Percentiles rank a stretch among this genome's conserved stretches.
phyloP scores from a whole-genome alignment of 306 rosid species.

The Quercus rubra region DNA sequence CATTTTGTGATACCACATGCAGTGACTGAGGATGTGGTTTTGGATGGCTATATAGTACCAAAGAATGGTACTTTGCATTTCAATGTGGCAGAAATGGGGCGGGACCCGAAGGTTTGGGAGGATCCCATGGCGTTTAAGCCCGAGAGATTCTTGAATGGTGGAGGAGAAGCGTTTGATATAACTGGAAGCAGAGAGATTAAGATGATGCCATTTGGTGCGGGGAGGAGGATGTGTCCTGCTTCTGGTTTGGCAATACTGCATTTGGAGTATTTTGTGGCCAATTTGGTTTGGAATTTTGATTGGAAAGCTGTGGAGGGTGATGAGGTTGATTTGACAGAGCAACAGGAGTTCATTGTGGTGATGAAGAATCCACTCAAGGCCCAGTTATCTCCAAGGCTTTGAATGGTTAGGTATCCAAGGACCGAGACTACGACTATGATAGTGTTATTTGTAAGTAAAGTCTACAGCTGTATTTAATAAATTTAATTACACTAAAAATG shows the following conservation, averaged over 20 bases:
- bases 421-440: too few relatives aligned
- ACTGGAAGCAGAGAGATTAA: neutral
- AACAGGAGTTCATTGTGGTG: slow-evolving; percentile 5
- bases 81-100: neutral
- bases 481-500: too few relatives aligned
- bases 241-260: neutral
- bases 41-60: neutral
- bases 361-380: slow-evolving; percentile 17
- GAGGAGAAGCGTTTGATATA: neutral
- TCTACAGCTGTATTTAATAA: too few relatives aligned
- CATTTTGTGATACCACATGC: neutral
- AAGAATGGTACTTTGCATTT: too few relatives aligned
- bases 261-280: slow-evolving; percentile 8
- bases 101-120: slow-evolving; percentile 13
- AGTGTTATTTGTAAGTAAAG: too few relatives aligned
- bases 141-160: slow-evolving; percentile 3
- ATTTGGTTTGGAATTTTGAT: slow-evolving; percentile 10
- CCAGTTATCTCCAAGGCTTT: neutral
- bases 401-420: neutral
- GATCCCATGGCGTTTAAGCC: slow-evolving; percentile 13
- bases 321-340: slow-evolving; percentile 20
- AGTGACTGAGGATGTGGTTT: neutral
- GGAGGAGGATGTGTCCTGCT: slow-evolving; percentile 8
- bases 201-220: slow-evolving; percentile 9
- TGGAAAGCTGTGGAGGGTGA: slow-evolving; percentile 2